These are phyloP conservation scores for Solanum pennellii DNA, from an alignment of 257 asterid species.

Conservation along the genomic window DNA sequence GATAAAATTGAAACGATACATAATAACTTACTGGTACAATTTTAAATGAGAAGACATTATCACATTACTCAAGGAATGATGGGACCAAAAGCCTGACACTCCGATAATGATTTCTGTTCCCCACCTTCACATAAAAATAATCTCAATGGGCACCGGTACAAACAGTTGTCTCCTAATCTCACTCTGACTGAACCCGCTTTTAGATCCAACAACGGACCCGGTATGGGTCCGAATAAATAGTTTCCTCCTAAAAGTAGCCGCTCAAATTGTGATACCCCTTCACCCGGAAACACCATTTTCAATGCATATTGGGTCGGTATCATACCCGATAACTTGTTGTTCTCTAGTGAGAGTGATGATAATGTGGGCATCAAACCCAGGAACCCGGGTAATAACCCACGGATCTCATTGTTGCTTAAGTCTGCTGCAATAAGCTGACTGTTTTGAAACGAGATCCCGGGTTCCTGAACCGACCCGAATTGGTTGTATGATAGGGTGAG, in stretches of 20 bases:
- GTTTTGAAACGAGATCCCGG: slow-evolving; percentile 21
- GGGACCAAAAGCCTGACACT: slow-evolving; percentile 68
- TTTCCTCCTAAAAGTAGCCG: slow-evolving; percentile 80
- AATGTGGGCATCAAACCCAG: slow-evolving; percentile 59
- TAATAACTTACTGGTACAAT: too few relatives aligned
- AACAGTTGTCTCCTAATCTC: slow-evolving; percentile 68
- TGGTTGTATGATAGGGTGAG: slow-evolving; percentile 47
- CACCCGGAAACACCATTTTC: slow-evolving; percentile 35
- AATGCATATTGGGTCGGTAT: slow-evolving; percentile 47
- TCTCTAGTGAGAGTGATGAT: slow-evolving; percentile 55
- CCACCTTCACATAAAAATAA: slow-evolving; percentile 76
- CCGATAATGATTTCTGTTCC: slow-evolving; percentile 51
- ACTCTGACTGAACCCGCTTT: slow-evolving; percentile 64
- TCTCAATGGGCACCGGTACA: slow-evolving; percentile 73
- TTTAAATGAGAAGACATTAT: neutral
- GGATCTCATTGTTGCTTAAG: slow-evolving; percentile 47
- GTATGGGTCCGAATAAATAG: slow-evolving; percentile 65
- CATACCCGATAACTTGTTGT: slow-evolving; percentile 52
- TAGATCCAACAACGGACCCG: slow-evolving; percentile 52
- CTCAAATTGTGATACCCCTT: slow-evolving; percentile 37
- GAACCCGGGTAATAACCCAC: slow-evolving; percentile 70
- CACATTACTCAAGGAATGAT: slow-evolving; percentile 36
- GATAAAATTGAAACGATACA: neutral
- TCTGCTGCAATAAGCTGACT: slow-evolving; percentile 67
- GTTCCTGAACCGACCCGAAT: slow-evolving; percentile 39